Percentiles rank a stretch among this genome's conserved stretches.
These are phyloP conservation scores for Citrus medica DNA, from an alignment of 345 rosid genomes.

Conservation along the genomic window DNA sequence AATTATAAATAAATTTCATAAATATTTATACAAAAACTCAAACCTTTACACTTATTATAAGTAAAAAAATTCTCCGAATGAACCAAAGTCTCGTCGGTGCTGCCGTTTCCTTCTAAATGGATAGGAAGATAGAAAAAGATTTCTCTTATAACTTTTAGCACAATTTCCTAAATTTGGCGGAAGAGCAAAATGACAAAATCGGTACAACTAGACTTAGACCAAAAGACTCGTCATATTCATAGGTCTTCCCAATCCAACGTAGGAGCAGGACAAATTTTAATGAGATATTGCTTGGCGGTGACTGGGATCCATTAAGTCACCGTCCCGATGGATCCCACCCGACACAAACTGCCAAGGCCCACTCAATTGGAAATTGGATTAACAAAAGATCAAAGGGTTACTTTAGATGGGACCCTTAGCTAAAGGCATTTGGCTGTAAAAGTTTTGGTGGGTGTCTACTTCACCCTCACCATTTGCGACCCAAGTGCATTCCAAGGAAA, in stretches of 20 bases:
- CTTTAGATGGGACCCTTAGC: neutral
- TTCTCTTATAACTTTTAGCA: conserved; percentile 1
- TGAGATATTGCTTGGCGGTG: neutral
- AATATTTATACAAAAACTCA: too few relatives aligned
- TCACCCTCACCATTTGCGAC: neutral
- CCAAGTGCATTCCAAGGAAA: neutral
- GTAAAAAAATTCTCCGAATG: too few relatives aligned
- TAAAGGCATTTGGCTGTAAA: neutral
- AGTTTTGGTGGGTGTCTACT: neutral
- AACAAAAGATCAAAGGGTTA: neutral
- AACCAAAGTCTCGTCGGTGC: too few relatives aligned
- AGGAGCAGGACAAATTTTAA: neutral
- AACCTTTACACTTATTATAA: too few relatives aligned
- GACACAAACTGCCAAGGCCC: neutral
- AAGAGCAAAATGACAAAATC: conserved; percentile 11
- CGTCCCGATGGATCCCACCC: neutral
- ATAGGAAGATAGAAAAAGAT: neutral
- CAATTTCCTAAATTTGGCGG: conserved; percentile 4
- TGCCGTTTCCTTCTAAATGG: neutral
- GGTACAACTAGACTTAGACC: conserved; percentile 8
- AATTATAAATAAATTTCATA: too few relatives aligned
- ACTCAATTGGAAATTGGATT: neutral
- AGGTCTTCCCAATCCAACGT: neutral
- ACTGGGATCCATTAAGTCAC: neutral
- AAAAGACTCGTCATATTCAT: neutral